Percentiles rank a stretch among this genome's conserved stretches.
phyloP scores from a whole-genome alignment of 495 filamentous ascomycete genomes.

The Neurospora sp. region DNA sequence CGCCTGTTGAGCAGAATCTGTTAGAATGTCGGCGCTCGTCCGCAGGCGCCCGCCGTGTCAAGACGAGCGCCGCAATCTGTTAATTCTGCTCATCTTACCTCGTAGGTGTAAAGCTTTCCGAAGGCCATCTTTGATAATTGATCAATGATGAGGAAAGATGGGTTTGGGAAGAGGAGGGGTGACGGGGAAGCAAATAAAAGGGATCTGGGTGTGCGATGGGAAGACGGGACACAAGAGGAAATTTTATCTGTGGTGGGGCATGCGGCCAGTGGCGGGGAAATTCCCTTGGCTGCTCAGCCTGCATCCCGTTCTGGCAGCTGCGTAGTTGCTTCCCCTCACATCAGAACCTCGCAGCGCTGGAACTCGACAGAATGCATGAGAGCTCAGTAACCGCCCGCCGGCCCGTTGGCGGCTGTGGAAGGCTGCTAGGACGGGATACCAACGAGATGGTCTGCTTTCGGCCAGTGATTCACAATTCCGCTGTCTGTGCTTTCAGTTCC shows the following conservation, averaged over 20 bases:
- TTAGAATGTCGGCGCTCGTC: background rate
- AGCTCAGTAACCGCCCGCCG: background rate
- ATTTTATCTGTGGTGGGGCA: constrained; percentile 15
- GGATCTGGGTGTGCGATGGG: constrained; percentile 7
- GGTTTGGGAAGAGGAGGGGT: constrained; percentile 11
- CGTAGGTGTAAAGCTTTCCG: constrained; percentile 87
- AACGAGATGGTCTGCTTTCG: background rate
- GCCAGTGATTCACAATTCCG: background rate
- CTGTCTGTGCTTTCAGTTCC: background rate
- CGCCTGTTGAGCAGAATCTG: constrained; percentile 40
- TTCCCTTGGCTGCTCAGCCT: background rate
- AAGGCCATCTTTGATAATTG: constrained; percentile 65
- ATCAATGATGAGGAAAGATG: constrained; percentile 5
- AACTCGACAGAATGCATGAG: background rate
- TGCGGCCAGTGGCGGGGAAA: constrained; percentile 16
- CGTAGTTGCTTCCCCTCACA: background rate
- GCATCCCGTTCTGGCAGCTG: background rate
- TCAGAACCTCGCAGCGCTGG: background rate
- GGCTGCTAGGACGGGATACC: background rate
- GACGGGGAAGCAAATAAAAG: constrained; percentile 11
- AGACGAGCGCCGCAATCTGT: constrained; percentile 3
- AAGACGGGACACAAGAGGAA: constrained; percentile 14
- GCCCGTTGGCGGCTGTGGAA: background rate
- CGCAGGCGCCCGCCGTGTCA: background rate
- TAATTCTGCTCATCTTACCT: constrained; percentile 46